A percentile compares a stretch with the other conserved stretches of the same genome.
phyloP scores from a whole-genome alignment of 129 eudicot species.

The Escallonia rubra region DNA sequence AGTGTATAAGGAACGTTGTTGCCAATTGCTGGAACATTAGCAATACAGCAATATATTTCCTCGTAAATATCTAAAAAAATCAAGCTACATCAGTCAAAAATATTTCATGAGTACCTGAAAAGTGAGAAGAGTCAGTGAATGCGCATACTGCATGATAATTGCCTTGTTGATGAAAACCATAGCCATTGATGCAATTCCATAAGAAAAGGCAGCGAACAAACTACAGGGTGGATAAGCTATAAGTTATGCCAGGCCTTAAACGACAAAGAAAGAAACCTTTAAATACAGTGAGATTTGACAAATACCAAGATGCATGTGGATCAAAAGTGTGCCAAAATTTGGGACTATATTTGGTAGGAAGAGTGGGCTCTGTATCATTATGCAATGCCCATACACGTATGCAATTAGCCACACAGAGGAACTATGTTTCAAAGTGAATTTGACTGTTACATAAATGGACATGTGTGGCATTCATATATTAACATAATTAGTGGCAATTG shows the following conservation, averaged over 20 bases:
- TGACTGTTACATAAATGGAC: too few relatives aligned
- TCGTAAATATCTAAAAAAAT: not conserved
- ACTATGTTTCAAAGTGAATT: too few relatives aligned
- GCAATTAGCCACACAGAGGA: too few relatives aligned
- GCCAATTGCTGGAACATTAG: constrained; percentile 68
- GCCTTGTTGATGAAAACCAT: constrained; percentile 99
- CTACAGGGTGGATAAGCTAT: constrained; percentile 29
- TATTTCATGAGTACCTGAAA: constrained; percentile 55
- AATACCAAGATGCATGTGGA: too few relatives aligned
- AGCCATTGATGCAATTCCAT: constrained; percentile 95
- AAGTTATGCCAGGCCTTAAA: not conserved
- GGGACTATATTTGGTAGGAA: too few relatives aligned
- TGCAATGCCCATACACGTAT: too few relatives aligned
- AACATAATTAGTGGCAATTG: too few relatives aligned
- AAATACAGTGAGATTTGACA: too few relatives aligned
- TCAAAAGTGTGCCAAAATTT: too few relatives aligned
- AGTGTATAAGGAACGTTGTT: constrained; percentile 80
- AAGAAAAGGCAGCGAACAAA: constrained; percentile 80
- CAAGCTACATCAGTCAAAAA: not conserved
- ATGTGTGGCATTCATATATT: too few relatives aligned
- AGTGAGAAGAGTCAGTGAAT: constrained; percentile 89
- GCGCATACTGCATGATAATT: constrained; percentile 75
- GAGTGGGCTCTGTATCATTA: too few relatives aligned
- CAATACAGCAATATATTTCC: not conserved
- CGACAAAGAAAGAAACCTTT: not conserved